Base-by-base conservation (phyloP, 2,329 filamentous ascomycete species). In the Ceratocystiopsis sp. region DNA sequence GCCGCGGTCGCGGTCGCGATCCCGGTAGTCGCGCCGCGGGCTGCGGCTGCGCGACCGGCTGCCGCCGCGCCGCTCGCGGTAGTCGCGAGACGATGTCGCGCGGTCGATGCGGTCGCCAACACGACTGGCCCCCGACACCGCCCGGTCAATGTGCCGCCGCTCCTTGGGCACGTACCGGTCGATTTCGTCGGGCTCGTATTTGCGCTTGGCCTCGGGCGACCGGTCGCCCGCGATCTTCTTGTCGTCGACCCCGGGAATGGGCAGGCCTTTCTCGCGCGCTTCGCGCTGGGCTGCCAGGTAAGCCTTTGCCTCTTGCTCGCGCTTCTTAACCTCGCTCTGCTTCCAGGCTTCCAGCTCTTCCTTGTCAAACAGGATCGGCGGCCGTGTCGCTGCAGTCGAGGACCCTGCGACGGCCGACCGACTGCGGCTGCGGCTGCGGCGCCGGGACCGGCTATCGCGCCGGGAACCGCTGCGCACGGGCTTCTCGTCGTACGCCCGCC, bases 261-360 rank as follows among this genome's bases (percentile, higher is more conserved):
- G 71, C 36, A 75, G 55, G 10, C 73, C 73, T 53, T 77, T 77
- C 40, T 67, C 66, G 29, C 70, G 65, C 32, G 74, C 73, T 50
- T 77, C 73, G 48, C 71, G 69, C 50, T 76, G 72, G 3, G 72
- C 73, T 8, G 73, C 73, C 35, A 78, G 60, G 50, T 78, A 79
- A 5, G 72, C 73, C 54, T 76, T 78, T 35, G 75, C 75, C 56
- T 78, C 74, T 48, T 68, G 68, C 54, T 78, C 73, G 41, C 74
- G 68, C 54, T 75, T 73, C 54, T 67, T 71, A 42, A 75, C 73
- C 51, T 77, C 73, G 45, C 70, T 69, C 49, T 71, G 67, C 54
- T 78, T 78, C 65, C 71, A 71, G 15, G 65, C 66, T 51, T 75
- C 71, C 21, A 65, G 59, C 36, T 65, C 66, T n/a, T 67, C 63